Evolutionary conservation across 148 eudicot species (phyloP).

Genomic region (Amaranthus hypochondriacus): DNA sequence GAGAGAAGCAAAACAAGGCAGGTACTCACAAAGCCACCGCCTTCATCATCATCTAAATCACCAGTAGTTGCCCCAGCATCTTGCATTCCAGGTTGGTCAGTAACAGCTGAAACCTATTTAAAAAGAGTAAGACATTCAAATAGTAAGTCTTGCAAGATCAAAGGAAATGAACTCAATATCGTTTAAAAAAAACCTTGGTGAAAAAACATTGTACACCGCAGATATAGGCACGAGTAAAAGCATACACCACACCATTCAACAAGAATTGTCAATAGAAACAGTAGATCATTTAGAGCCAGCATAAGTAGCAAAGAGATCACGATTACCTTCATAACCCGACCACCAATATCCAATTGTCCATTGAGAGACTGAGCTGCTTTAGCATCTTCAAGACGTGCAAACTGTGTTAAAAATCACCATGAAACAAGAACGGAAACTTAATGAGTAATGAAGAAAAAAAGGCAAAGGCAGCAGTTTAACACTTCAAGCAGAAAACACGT

Average conservation of each 20-base stretch:
- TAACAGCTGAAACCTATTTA: constrained; percentile 68
- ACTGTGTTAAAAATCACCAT: constrained; percentile 35
- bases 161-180: too few species aligned
- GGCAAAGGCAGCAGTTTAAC: neutral
- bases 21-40: constrained; percentile 81
- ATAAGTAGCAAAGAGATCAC: neutral
- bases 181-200: too few species aligned
- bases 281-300: neutral
- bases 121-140: constrained; percentile 11
- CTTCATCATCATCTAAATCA: constrained; percentile 90
- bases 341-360: constrained; percentile 91
- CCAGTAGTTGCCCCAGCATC: constrained; percentile 63
- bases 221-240: too few species aligned
- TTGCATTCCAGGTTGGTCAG: constrained; percentile 76
- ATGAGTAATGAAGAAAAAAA: neutral
- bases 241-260: too few species aligned
- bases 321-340: constrained; percentile 72
- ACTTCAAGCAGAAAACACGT: neutral
- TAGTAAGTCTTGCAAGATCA: neutral
- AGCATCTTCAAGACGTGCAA: constrained; percentile 92
- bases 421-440: neutral
- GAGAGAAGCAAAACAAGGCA: neutral
- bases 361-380: constrained; percentile 71
- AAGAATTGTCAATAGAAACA: neutral
- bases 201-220: too few species aligned